Percentiles rank a stretch among this genome's conserved stretches.
Conservation (phyloP, 306 rosid species). For the Cicer chorassanicum region DNA sequence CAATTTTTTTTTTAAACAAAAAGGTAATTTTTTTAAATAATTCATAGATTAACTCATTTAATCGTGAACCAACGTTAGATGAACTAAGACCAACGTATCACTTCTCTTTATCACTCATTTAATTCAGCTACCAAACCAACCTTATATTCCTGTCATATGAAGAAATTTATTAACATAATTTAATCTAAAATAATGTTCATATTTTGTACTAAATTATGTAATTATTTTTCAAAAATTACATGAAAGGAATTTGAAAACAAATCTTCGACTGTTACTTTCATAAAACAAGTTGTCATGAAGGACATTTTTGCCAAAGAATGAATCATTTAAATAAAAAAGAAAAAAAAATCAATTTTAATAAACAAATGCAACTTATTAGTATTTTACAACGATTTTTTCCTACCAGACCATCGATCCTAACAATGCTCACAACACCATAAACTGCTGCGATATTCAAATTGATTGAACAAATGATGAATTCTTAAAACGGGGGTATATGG, state of each 20-base stretch:
- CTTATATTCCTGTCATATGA: neutral
- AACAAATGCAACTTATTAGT: constrained; percentile 25
- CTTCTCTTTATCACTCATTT: too few species aligned
- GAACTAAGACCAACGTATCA: too few species aligned
- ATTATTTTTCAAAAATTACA: neutral
- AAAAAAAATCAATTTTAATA: constrained; percentile 27
- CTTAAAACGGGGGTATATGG: constrained; percentile 39
- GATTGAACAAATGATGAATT: constrained; percentile 58
- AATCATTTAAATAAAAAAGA: neutral
- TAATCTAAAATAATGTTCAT: neutral
- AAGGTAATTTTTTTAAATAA: too few species aligned
- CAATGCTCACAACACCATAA: constrained; percentile 50
- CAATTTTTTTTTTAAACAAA: too few species aligned
- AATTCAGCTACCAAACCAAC: too few species aligned
- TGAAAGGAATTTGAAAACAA: neutral
- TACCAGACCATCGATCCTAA: constrained; percentile 42
- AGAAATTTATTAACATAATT: neutral
- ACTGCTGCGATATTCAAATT: constrained; percentile 43
- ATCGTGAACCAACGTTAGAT: too few species aligned
- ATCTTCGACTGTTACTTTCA: too few species aligned
- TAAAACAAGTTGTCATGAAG: too few species aligned
- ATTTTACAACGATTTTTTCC: constrained; percentile 43
- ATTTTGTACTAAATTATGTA: neutral
- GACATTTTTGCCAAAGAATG: neutral
- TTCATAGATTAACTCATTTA: too few species aligned